Conservation (phyloP, 139 green algal species). For the Asterochloris erici region DNA sequence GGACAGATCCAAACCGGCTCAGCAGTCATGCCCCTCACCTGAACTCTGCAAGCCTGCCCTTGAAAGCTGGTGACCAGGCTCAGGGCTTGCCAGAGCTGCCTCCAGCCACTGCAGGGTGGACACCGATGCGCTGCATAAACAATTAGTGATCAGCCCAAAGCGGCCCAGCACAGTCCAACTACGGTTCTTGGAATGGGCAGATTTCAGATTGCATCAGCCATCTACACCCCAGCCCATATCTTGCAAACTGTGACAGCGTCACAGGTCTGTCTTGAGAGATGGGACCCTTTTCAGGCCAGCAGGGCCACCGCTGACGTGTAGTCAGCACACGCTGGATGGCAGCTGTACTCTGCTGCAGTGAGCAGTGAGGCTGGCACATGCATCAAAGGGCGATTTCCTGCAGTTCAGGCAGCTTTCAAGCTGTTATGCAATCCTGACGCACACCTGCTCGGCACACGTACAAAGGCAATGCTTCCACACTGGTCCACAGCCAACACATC, state of each 20-base stretch:
- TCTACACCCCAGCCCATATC: neutral
- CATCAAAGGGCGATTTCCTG: no score
- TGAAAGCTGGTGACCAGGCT: constrained; percentile 14
- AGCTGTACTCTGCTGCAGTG: no score
- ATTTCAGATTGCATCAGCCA: neutral
- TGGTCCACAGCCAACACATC: neutral
- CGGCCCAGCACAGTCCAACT: neutral
- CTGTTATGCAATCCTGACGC: no score
- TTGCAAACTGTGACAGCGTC: constrained; percentile 1
- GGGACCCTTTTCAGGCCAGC: no score
- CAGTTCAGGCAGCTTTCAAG: no score
- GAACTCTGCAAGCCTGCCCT: constrained; percentile 1
- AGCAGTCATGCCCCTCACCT: neutral
- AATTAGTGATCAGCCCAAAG: neutral
- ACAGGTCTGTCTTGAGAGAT: no score
- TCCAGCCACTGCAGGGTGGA: neutral
- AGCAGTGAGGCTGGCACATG: no score
- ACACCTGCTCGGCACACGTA: no score
- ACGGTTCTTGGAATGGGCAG: neutral
- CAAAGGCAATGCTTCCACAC: no score
- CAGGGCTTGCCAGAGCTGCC: constrained; percentile 13
- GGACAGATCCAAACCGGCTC: neutral
- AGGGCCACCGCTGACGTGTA: no score
- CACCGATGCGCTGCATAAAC: neutral
- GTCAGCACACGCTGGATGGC: no score